Base-by-base conservation (phyloP, 768 basidiomycete genomes). In the Cystofilobasidium bisporidii region DNA sequence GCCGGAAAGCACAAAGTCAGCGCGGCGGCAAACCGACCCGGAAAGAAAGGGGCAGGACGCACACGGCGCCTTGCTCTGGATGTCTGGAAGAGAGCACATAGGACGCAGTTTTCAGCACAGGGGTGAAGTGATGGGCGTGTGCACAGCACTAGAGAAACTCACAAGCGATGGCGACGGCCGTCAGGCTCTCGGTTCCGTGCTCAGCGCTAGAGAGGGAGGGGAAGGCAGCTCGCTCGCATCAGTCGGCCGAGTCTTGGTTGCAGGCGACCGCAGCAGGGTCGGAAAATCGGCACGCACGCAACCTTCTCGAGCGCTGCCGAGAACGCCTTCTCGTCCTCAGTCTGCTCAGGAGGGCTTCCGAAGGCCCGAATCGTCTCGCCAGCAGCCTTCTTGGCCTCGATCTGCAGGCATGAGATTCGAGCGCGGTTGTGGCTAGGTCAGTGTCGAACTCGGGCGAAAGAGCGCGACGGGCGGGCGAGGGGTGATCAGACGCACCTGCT, bases 101-200 rank as follows among this genome's bases (percentile, higher is more conserved):
- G 28, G 28, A 8, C 2, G 26, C 8, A 56, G 3, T 20, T 1
- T 4, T 20, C 9, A 53, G 28, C 6, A 5, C 53, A 5, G 28
- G 17, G 4, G 28, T 30, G 5, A 3, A 5, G 36, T 12, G 36
- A 36, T n/a, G n/a, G n/a, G n/a, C 36, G 36, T 36, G 36, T 12
- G 36, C 6, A 36, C 36, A 36, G 36, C 6, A 6, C 36, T 8
- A 32, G 6, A 8, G 6, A 3, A 1, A 47, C 60, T 17, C 26
- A 61, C 60, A 65, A 4, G 65, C 65, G 24, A 65, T 28, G 3
- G 65, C 65, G 24, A 65, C 36, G n/a, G 57, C 45, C 18, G 65
- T 59, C 3, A 57, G 22, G 41, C 57, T 47, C 33, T 59, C 43
- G n/a, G 58, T 43, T 1, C 58, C 57, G 17, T 47, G 43, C 24